These are phyloP conservation scores for Brettanomyces sp. DNA, from an alignment of 805 yeast genomes.

Conservation along the genomic window DNA sequence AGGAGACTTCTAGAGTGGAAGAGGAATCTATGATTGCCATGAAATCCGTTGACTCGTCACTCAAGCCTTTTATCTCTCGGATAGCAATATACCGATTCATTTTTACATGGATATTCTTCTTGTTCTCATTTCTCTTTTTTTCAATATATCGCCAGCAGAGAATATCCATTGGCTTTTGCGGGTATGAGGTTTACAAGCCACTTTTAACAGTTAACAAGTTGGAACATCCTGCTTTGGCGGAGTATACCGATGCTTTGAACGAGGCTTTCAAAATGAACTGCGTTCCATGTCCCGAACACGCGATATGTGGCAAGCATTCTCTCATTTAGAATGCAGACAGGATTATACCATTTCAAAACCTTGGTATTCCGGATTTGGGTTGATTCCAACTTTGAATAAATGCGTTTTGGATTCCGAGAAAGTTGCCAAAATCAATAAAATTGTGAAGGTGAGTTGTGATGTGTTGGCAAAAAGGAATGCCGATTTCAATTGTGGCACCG, in stretches of 20 bases:
- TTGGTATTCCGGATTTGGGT: constrained; percentile 42
- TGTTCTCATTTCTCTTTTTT: constrained; percentile 2
- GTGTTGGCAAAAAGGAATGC: constrained; percentile 69
- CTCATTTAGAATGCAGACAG: constrained; percentile 60
- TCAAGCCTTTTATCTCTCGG: constrained; percentile 1
- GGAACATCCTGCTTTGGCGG: constrained; percentile 7
- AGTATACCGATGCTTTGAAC: constrained; percentile 31
- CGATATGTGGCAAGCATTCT: constrained; percentile 60
- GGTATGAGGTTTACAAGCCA: constrained; percentile 42
- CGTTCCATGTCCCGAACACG: constrained; percentile 74
- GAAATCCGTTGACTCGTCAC: constrained; percentile 5
- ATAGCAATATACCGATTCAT: constrained; percentile 5
- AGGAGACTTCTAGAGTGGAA: constrained; percentile 14
- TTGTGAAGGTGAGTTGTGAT: constrained; percentile 57
- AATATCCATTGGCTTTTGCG: constrained; percentile 66
- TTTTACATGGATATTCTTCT: constrained; percentile 7
- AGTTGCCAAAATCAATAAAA: constrained; percentile 57
- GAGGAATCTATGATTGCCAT: constrained; percentile 16
- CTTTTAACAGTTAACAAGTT: constrained; percentile 13
- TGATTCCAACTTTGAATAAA: constrained; percentile 50
- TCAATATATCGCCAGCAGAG: constrained; percentile 43
- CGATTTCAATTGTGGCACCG: constrained; percentile 29
- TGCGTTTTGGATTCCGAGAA: constrained; percentile 76
- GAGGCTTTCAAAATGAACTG: constrained; percentile 53
- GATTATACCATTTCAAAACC: constrained; percentile 51